Evolutionary conservation across 148 eudicot species (phyloP).

Genomic region (Silene conica): DNA sequence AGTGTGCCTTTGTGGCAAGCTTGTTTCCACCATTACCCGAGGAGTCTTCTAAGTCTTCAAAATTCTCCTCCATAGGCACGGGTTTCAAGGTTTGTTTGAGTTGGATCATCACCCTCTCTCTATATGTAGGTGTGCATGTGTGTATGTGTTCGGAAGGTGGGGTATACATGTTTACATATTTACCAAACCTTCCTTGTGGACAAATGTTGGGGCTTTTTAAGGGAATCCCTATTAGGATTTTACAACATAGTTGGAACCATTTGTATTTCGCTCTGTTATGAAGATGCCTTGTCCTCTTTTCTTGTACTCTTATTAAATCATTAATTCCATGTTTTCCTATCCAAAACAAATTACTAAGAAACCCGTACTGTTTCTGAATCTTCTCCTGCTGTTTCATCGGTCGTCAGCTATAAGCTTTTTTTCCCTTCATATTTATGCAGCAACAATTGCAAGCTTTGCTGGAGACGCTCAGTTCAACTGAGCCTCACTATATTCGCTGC

Average conservation of each 20-base stretch:
- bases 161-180: neutral
- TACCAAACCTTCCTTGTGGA: neutral
- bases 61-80: constrained; percentile 87
- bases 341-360: neutral
- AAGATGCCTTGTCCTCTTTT: neutral
- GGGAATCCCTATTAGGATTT: no score
- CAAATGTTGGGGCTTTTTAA: neutral
- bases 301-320: no score
- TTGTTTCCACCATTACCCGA: constrained; percentile 76
- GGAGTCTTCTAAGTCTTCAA: constrained; percentile 82
- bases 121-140: neutral
- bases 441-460: constrained; percentile 88
- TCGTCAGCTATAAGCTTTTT: neutral
- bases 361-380: neutral
- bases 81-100: constrained; percentile 61
- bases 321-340: neutral
- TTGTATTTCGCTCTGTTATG: neutral
- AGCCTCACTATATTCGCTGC: constrained; percentile 95
- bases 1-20: constrained; percentile 81
- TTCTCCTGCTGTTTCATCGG: neutral
- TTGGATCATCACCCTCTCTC: constrained; percentile 5
- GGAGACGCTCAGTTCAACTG: constrained; percentile 88
- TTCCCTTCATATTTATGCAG: constrained; percentile 39
- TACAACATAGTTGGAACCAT: no score
- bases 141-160: neutral